Base-by-base conservation (phyloP, 768 basidiomycete genomes). In the Mycena vitilis region DNA sequence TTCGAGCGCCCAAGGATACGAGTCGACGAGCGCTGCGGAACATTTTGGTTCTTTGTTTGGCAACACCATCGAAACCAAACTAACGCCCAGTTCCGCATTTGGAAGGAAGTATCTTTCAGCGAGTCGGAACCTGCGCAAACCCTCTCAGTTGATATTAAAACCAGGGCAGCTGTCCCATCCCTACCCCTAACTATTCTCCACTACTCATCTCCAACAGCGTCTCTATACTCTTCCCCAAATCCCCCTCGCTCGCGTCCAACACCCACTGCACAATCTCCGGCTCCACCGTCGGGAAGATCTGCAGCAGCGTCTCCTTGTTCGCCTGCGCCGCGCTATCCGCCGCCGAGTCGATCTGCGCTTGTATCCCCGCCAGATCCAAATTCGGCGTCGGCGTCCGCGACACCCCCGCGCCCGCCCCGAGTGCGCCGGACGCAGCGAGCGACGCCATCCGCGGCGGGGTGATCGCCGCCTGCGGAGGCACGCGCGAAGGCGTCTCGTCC, bases 221-320 rank as follows among this genome's bases (percentile, higher is more conserved):
- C 75, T 97, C 96, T 73, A 97, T 96, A 75, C 94, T 96, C 85
- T 87, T 88, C 48, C 95, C 95, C 65, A 98, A 76, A 81, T 98
- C 95, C 22, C 94, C 93, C 10, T 87, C 88, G 73, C 95, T 95
- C 52, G 94, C 95, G 76, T 97, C 95, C 65, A 97, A 80, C 42
- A 98, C 95, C 88, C 88, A 91, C 66, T 95, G 93, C 48, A 95
- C 86, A 38, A 98, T 88, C 78, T 96, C 96, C 53, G 78, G 77
- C 75, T 98, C 96, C 71, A 93, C 83, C 12, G 78, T 78, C 2
- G 96, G 96, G 85, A 98, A 98, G 69, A 97, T 97, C 80, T 96
- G 95, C 63, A 86, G 79, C 69, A 98, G 80, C 37, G 95, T 97
- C 72, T 90, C 89, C 63, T 85, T 81, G 58, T 94, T 86, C 4